Percentiles rank a stretch among this genome's conserved stretches.
Evolutionary conservation across 352 stramenopile genomes (phyloP).

Genomic region (Pythium chondricola): DNA sequence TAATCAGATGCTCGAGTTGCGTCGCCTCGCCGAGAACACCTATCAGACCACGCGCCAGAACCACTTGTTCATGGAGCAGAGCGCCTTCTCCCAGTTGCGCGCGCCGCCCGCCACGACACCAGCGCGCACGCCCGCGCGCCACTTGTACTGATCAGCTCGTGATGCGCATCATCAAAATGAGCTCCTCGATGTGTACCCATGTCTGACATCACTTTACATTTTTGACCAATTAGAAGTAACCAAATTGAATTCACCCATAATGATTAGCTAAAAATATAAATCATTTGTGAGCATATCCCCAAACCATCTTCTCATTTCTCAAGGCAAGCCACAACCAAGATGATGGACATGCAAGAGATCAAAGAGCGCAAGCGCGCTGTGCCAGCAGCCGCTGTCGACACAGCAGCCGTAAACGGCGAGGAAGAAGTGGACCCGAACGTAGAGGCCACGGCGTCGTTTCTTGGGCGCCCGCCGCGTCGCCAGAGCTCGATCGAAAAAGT

Average conservation of each 20-base stretch:
- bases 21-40: slow-evolving; percentile 25
- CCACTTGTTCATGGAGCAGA: slow-evolving; percentile 23
- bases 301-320: not conserved
- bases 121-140: not conserved
- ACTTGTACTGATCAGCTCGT: not conserved
- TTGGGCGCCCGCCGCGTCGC: slow-evolving; percentile 9
- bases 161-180: too few relatives aligned
- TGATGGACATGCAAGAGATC: slow-evolving; percentile 62
- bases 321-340: slow-evolving; percentile 6
- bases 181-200: not conserved
- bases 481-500: slow-evolving; percentile 24
- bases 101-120: not conserved
- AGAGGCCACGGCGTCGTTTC: slow-evolving; percentile 11
- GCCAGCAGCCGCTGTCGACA: not conserved
- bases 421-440: slow-evolving; percentile 43
- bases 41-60: slow-evolving; percentile 36
- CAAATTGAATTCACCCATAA: not conserved
- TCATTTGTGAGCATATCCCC: too few relatives aligned
- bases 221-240: not conserved
- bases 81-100: not conserved
- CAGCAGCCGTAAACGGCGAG: slow-evolving; percentile 1
- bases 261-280: not conserved
- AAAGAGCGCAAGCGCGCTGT: slow-evolving; percentile 30
- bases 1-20: slow-evolving; percentile 30
- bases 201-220: not conserved